phyloP scores from a whole-genome alignment of 1,139 yeast genomes.

The Hyphopichia khmerensis region DNA sequence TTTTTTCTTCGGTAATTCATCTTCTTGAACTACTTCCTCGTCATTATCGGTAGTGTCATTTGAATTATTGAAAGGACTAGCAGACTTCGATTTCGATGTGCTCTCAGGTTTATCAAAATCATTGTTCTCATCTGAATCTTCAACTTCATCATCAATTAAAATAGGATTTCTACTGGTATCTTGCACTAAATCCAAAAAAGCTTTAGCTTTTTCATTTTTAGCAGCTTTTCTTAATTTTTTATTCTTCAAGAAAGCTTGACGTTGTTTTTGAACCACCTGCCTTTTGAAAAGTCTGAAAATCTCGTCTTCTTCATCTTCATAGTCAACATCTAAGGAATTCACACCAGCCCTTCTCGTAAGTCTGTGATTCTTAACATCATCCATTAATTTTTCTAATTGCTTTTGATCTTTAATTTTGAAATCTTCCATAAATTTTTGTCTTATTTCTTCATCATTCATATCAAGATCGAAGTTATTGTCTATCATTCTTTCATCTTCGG shows the following conservation, averaged over 20 bases:
- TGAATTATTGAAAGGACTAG: conserved; percentile 7
- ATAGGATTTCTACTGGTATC: conserved; percentile 31
- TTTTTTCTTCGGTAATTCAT: conserved; percentile 18
- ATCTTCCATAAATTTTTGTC: conserved; percentile 62
- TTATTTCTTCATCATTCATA: conserved; percentile 59
- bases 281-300: conserved; percentile 51
- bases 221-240: conserved; percentile 48
- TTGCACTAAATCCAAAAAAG: conserved; percentile 72
- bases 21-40: conserved; percentile 9
- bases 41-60: conserved; percentile 9
- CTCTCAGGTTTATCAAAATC: conserved; percentile 11
- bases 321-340: conserved; percentile 60
- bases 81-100: not conserved
- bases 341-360: conserved; percentile 62
- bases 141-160: conserved; percentile 26
- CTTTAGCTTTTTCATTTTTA: conserved; percentile 59
- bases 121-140: conserved; percentile 19
- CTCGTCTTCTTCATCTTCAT: conserved; percentile 67
- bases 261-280: conserved; percentile 56
- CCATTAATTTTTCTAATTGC: conserved; percentile 70
- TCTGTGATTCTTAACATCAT: conserved; percentile 81
- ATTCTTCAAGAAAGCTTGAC: conserved; percentile 53
- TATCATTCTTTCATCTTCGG: conserved; percentile 79
- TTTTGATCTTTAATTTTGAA: conserved; percentile 68
- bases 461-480: conserved; percentile 68